Conservation (phyloP, 169 alveolate genomes). For the Cryptosporidium tyzzeri region DNA sequence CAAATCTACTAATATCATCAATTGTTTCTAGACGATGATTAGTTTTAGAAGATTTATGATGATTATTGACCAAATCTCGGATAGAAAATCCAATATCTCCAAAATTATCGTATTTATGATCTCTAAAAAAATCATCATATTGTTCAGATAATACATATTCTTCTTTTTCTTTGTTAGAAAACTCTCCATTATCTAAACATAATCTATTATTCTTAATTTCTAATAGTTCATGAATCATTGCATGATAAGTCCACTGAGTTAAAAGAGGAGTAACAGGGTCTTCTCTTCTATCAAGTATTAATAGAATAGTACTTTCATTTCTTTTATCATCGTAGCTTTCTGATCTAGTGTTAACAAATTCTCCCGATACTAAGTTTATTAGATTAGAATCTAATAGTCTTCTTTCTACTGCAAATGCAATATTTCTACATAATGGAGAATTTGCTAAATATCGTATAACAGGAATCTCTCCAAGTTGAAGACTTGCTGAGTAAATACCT, state of each 20-base stretch:
- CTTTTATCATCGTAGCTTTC: conserved; percentile 27
- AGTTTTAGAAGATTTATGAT: conserved; percentile 79
- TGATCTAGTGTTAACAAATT: conserved; percentile 36
- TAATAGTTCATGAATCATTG: conserved; percentile 95
- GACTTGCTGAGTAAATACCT: conserved; percentile 84
- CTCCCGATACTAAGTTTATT: conserved; percentile 79
- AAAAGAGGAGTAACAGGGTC: conserved; percentile 96
- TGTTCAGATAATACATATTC: conserved; percentile 87
- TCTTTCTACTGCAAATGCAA: conserved; percentile 83
- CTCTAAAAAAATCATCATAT: conserved; percentile 92
- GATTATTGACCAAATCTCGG: conserved; percentile 87
- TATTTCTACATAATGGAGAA: conserved; percentile 80
- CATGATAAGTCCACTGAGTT: conserved; percentile 97
- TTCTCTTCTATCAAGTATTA: conserved; percentile 94
- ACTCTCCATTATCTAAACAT: conserved; percentile 78
- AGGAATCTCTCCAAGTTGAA: conserved; percentile 84
- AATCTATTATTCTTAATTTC: conserved; percentile 91
- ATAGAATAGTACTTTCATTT: conserved; percentile 81
- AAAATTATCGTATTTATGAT: conserved; percentile 91
- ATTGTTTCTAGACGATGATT: conserved; percentile 86
- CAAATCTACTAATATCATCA: conserved; percentile 92
- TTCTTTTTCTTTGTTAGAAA: conserved; percentile 79
- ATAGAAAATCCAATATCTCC: conserved; percentile 93
- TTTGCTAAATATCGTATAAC: conserved; percentile 82
- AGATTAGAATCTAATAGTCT: conserved; percentile 85